phyloP scores from a whole-genome alignment of 2,329 filamentous ascomycete genomes.

The Coniosporium tulheliwenetii region DNA sequence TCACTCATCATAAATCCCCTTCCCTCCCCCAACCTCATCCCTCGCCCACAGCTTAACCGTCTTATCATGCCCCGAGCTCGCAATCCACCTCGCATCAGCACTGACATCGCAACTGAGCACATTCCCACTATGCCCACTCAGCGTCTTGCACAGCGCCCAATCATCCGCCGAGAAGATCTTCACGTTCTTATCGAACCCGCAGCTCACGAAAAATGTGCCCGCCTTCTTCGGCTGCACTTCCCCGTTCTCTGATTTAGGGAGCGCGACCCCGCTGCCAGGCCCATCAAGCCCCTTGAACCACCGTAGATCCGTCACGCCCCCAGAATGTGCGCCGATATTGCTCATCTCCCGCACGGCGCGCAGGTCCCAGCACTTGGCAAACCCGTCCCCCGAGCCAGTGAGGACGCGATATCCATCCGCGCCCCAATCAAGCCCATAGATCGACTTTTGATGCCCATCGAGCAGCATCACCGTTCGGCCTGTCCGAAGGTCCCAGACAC shows the following conservation, averaged over 20 bases:
- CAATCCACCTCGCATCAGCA: constrained; percentile 76
- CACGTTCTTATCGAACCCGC: constrained; percentile 87
- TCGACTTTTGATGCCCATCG: constrained; percentile 83
- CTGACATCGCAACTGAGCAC: constrained; percentile 85
- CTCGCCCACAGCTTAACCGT: constrained; percentile 94
- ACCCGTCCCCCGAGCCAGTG: constrained; percentile 85
- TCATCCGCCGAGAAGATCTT: constrained; percentile 95
- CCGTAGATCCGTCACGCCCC: constrained; percentile 78
- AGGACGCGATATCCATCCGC: constrained; percentile 81
- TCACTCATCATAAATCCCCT: constrained; percentile 2
- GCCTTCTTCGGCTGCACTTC: constrained; percentile 61
- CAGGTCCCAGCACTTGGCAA: constrained; percentile 96
- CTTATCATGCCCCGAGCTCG: constrained; percentile 83
- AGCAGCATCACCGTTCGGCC: constrained; percentile 92
- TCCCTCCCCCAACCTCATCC: constrained; percentile 46
- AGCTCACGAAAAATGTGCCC: constrained; percentile 79
- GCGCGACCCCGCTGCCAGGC: constrained; percentile 38
- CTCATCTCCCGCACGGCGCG: constrained; percentile 73
- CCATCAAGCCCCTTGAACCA: constrained; percentile 88
- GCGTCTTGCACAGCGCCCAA: constrained; percentile 75
- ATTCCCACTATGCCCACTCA: constrained; percentile 83
- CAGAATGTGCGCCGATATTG: constrained; percentile 78
- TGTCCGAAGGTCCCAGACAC: constrained; percentile 88
- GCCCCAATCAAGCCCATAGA: constrained; percentile 86
- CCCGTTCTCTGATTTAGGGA: constrained; percentile 47